Conservation (phyloP, 192 early-diverging fungal genomes). For the Podila epigama region DNA sequence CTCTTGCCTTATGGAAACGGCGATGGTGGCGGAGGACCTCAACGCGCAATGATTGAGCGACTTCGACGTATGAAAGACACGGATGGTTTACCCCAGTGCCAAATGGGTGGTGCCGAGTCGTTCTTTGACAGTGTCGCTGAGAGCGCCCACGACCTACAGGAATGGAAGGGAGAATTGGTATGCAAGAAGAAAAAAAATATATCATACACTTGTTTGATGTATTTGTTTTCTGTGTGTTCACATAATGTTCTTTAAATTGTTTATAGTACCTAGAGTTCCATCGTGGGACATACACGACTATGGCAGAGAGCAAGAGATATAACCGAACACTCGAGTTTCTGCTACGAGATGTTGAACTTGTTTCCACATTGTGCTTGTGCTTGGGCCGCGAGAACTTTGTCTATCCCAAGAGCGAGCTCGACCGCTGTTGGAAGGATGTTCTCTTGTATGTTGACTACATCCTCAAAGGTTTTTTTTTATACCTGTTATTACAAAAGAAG, state of each 20-base stretch:
- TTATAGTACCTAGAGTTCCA: constrained; percentile 94
- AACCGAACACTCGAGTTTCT: constrained; percentile 89
- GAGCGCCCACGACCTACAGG: constrained; percentile 70
- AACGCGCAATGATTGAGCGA: constrained; percentile 85
- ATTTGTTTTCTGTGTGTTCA: constrained; percentile 5
- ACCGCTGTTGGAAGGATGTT: constrained; percentile 87
- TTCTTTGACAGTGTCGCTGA: constrained; percentile 88
- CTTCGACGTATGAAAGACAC: constrained; percentile 76
- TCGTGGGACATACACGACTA: constrained; percentile 96
- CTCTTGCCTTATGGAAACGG: constrained; percentile 95
- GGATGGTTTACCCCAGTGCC: constrained; percentile 80
- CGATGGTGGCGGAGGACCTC: constrained; percentile 95
- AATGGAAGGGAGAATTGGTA: constrained; percentile 96
- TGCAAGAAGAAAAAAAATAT: constrained; percentile 2
- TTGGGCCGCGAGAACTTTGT: constrained; percentile 15
- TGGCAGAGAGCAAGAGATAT: constrained; percentile 82
- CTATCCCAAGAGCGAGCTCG: constrained; percentile 81
- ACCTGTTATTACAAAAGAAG: not conserved
- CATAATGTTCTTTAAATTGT: not conserved
- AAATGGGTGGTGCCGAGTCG: constrained; percentile 76
- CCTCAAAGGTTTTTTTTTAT: constrained; percentile 8
- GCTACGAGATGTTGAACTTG: constrained; percentile 85
- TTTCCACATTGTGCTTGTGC: constrained; percentile 52
- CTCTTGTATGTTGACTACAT: constrained; percentile 64
- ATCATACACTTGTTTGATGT: no score